Base-by-base conservation (phyloP, 306 rosid species). In the Astragalus membranaceus region DNA sequence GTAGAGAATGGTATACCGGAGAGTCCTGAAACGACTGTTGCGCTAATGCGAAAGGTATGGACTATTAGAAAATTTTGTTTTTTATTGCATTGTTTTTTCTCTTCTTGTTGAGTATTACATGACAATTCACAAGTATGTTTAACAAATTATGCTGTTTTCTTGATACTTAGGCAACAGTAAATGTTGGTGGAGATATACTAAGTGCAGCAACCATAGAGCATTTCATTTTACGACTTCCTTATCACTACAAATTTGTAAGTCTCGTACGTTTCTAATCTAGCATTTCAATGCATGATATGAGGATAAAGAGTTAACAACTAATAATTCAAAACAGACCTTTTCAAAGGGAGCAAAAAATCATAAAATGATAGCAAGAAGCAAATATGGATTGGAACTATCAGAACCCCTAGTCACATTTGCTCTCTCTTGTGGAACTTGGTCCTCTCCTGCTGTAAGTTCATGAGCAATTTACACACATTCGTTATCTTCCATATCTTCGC, bases 401-500 rank as follows among this genome's bases (percentile, higher is more conserved):
- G 99, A 94, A 76, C 97, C 99, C 4, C 75, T 94, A 57, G 96
- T 94, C 26, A 94, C 99, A 60, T 94, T 87, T 74, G 99, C 99
- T 37, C 91, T 94, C 39, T 94, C 96, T 66, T 81, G 92, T 83
- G 99, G 99, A 76, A 94, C 97, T 73, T 91, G 96, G 97, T 94
- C 99, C 64, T 94, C 99, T 74, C 99, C 99, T 39, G 91, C 91
- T 65, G 99, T 94, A 91, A 87, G 97, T 87, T 76, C 52, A 48
- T 70, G 6, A 44, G 29, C 33, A 66, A 35, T 62, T 69, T 8
- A 36, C 55, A 52, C 6, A 29, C 7, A 36, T 43, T 49, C 55
- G 26, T 37, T 37, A 37, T 61, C n/a, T 47, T 52, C 37, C 52
- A 48, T 20, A 50, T 46, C 30, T 32, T 30, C 43, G 11, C 13